phyloP scores from a whole-genome alignment of 2,329 filamentous ascomycete species.

The Microcyclosporella mali region DNA sequence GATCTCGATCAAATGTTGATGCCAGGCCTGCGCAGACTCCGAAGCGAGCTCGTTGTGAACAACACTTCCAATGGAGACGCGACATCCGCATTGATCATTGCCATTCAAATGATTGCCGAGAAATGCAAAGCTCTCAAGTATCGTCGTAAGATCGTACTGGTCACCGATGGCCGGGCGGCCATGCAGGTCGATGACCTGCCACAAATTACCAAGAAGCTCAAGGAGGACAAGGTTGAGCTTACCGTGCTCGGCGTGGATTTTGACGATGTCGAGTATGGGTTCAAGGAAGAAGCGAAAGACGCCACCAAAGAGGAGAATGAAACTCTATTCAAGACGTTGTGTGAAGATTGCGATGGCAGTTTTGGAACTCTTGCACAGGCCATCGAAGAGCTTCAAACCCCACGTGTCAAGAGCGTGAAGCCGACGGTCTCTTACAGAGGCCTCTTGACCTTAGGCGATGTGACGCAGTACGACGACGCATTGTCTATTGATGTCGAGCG shows the following conservation, averaged over 20 bases:
- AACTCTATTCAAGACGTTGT: slow-evolving; percentile 56
- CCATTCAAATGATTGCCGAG: slow-evolving; percentile 74
- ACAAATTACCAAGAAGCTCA: slow-evolving; percentile 67
- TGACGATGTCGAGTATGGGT: slow-evolving; percentile 81
- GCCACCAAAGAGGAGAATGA: slow-evolving; percentile 70
- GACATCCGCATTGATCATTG: slow-evolving; percentile 79
- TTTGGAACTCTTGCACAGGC: slow-evolving; percentile 85
- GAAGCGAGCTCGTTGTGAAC: slow-evolving; percentile 60
- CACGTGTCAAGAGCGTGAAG: slow-evolving; percentile 67
- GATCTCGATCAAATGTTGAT: slow-evolving; percentile 60
- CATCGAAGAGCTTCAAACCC: slow-evolving; percentile 69
- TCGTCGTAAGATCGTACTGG: slow-evolving; percentile 70
- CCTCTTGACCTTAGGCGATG: slow-evolving; percentile 70
- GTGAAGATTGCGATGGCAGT: slow-evolving; percentile 62
- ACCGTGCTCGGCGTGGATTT: slow-evolving; percentile 85
- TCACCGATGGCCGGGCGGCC: slow-evolving; percentile 71
- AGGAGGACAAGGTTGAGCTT: slow-evolving; percentile 69
- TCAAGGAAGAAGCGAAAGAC: slow-evolving; percentile 85
- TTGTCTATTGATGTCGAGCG: slow-evolving; percentile 81
- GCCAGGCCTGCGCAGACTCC: slow-evolving; percentile 61
- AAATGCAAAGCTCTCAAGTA: slow-evolving; percentile 79
- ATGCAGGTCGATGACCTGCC: slow-evolving; percentile 68
- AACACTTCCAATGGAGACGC: slow-evolving; percentile 66
- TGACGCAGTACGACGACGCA: slow-evolving; percentile 64
- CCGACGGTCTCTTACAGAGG: slow-evolving; percentile 77